These are phyloP conservation scores for Jamesozyma hellenica DNA, from an alignment of 805 yeast species.

Conservation along the genomic window DNA sequence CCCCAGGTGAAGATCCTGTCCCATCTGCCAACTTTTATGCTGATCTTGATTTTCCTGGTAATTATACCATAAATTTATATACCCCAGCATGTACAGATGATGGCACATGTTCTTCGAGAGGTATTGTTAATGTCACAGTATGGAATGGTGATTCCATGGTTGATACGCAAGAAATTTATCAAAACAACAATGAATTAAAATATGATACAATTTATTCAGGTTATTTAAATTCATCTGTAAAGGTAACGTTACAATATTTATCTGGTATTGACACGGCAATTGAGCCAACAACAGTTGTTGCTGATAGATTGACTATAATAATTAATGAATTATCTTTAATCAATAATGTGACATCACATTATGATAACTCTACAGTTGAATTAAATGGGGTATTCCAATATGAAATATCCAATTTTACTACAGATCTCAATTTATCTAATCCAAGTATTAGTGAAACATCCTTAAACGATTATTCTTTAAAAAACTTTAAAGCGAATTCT, in stretches of 20 bases:
- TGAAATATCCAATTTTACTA: constrained; percentile 55
- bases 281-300: constrained; percentile 43
- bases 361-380: constrained; percentile 27
- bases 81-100: constrained; percentile 83
- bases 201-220: constrained; percentile 75
- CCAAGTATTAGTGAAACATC: constrained; percentile 40
- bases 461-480: constrained; percentile 33
- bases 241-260: constrained; percentile 34
- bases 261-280: constrained; percentile 24
- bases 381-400: constrained; percentile 81
- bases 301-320: constrained; percentile 50
- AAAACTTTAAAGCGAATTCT: constrained; percentile 21
- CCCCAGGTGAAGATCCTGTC: constrained; percentile 24
- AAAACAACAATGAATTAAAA: constrained; percentile 69
- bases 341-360: constrained; percentile 13
- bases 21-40: constrained; percentile 34
- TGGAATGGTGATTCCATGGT: constrained; percentile 34
- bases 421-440: constrained; percentile 22
- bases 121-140: constrained; percentile 69
- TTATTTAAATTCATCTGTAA: constrained; percentile 41
- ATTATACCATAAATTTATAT: constrained; percentile 58
- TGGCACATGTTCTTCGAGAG: constrained; percentile 57
- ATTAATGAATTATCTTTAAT: constrained; percentile 38
- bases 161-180: constrained; percentile 44
- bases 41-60: constrained; percentile 46